A percentile compares a stretch with the other conserved stretches of the same genome.
Evolutionary conservation across 208 protist genomes (phyloP).

Genomic region (Angomonas deanei): DNA sequence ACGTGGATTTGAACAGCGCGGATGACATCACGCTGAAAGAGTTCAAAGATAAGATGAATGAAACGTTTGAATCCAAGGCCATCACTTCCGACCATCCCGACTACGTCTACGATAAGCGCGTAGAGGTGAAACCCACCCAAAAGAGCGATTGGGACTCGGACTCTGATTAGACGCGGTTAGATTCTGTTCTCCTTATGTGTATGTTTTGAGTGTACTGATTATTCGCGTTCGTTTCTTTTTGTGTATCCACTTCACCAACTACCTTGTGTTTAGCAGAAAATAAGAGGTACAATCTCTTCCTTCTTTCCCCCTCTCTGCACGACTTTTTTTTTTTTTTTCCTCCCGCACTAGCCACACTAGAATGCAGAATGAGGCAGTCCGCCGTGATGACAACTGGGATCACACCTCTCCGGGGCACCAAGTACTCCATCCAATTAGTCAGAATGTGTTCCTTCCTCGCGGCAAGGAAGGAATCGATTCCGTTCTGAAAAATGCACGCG

Average conservation of each 20-base stretch:
- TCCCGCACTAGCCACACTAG: too few species aligned
- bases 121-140: constrained; percentile 58
- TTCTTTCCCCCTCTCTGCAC: too few species aligned
- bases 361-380: too few species aligned
- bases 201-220: too few species aligned
- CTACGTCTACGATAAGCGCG: constrained; percentile 84
- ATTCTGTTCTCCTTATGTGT: too few species aligned
- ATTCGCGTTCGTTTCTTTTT: too few species aligned
- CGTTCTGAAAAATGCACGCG: constrained; percentile 28
- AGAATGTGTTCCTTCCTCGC: constrained; percentile 23
- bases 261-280: too few species aligned
- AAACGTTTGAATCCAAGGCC: constrained; percentile 59
- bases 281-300: too few species aligned
- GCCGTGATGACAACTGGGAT: too few species aligned
- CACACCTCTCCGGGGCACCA: too few species aligned
- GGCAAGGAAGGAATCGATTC: constrained; percentile 43
- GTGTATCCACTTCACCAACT: too few species aligned
- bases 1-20: constrained; percentile 87
- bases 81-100: constrained; percentile 75
- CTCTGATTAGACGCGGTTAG: constrained; percentile 11
- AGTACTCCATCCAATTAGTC: not conserved
- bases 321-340: too few species aligned
- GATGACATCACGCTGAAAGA: constrained; percentile 83
- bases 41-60: constrained; percentile 87
- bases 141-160: constrained; percentile 81